Percentiles rank a stretch among this genome's conserved stretches.
Evolutionary conservation across 441 rosid species (phyloP).

Genomic region (Capsella rubella): DNA sequence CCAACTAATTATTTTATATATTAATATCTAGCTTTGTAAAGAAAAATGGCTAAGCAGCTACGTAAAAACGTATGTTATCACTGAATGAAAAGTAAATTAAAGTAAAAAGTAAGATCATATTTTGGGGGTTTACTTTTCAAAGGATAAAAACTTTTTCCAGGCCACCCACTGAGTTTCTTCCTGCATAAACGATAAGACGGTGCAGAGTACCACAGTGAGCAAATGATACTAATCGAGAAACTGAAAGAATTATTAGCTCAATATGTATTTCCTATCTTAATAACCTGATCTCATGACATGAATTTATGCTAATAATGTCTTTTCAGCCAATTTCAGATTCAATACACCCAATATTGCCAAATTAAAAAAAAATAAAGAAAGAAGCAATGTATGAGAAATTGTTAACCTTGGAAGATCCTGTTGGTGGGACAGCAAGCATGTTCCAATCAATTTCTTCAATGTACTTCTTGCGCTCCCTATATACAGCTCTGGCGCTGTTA

Average conservation of each 20-base stretch:
- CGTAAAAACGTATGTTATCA: background rate
- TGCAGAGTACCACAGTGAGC: slow-evolving; percentile 9
- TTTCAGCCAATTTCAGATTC: slow-evolving; percentile 19
- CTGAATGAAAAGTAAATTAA: background rate
- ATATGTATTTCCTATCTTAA: slow-evolving; percentile 3
- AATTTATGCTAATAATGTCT: slow-evolving; percentile 5
- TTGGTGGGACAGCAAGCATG: slow-evolving; percentile 92
- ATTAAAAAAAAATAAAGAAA: background rate
- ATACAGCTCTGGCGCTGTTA: slow-evolving; percentile 94
- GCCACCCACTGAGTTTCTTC: slow-evolving; percentile 96
- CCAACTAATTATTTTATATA: slow-evolving; percentile 16
- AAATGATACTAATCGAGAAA: slow-evolving; percentile 13
- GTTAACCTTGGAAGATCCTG: slow-evolving; percentile 70
- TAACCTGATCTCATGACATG: slow-evolving; percentile 21
- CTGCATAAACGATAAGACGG: slow-evolving; percentile 50
- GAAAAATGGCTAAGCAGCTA: slow-evolving; percentile 26
- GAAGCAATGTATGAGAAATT: slow-evolving; percentile 41
- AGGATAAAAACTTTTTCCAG: slow-evolving; percentile 88
- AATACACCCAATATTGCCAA: background rate
- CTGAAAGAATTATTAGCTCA: slow-evolving; percentile 17
- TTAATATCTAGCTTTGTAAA: slow-evolving; percentile 4
- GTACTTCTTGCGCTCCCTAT: slow-evolving; percentile 91
- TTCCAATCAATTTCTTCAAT: slow-evolving; percentile 96
- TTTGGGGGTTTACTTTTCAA: slow-evolving; percentile 75
- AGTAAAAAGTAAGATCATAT: background rate